Evolutionary conservation across 2,329 filamentous ascomycete genomes (phyloP).

Genomic region (Fusarium sterilihyphosum): DNA sequence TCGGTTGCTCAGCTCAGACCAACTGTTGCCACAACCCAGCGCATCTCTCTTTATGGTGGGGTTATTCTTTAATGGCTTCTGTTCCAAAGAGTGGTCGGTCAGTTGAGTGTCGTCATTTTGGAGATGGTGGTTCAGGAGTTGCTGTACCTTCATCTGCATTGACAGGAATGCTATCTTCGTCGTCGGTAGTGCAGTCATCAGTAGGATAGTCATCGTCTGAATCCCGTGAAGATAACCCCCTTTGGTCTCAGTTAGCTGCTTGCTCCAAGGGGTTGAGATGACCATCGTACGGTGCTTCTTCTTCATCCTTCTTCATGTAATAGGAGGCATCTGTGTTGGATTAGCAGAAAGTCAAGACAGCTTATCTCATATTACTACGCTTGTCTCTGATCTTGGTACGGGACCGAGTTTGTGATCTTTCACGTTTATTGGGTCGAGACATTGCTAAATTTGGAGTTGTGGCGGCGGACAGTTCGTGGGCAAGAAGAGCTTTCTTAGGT

Average conservation of each 20-base stretch:
- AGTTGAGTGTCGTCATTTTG: neutral
- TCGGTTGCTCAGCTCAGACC: neutral
- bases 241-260: neutral
- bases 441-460: neutral
- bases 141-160: neutral
- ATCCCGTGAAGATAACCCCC: neutral
- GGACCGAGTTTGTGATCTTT: no score
- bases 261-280: no score
- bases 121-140: neutral
- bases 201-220: no score
- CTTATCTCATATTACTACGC: neutral
- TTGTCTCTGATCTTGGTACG: no score
- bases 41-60: no score
- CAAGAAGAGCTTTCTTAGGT: neutral
- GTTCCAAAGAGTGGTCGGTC: neutral
- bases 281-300: neutral
- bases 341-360: neutral
- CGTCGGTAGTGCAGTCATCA: neutral
- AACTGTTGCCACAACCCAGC: neutral
- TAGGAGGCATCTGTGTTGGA: neutral
- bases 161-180: neutral
- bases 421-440: rapidly evolving
- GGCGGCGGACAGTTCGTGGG: neutral
- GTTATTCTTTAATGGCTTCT: neutral
- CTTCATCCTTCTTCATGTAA: neutral